These are phyloP conservation scores for Cytidiella melzeri DNA, from an alignment of 768 basidiomycete genomes.

Conservation along the genomic window DNA sequence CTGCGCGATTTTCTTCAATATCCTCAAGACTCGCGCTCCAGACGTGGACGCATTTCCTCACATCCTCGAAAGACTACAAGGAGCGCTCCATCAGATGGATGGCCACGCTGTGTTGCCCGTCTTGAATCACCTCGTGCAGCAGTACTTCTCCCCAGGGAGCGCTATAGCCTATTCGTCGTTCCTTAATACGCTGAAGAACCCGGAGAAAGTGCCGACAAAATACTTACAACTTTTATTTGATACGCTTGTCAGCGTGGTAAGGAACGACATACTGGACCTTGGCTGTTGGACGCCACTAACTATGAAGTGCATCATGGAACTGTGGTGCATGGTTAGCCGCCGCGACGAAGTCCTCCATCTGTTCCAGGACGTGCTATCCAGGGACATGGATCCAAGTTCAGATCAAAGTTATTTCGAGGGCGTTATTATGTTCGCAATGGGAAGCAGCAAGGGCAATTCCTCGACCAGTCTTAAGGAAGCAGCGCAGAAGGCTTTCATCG, in stretches of 20 bases:
- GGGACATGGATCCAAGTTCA: background rate
- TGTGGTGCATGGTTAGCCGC: background rate
- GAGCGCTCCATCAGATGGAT: background rate
- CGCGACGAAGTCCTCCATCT: background rate
- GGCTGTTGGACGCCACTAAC: background rate
- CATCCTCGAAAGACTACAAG: background rate
- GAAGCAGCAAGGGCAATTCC: background rate
- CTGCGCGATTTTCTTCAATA: background rate
- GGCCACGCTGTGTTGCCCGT: background rate
- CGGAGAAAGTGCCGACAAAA: background rate
- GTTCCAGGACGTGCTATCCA: background rate
- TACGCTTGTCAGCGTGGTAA: background rate
- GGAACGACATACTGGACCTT: background rate
- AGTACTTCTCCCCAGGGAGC: background rate
- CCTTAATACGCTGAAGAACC: background rate
- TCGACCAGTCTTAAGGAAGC: background rate
- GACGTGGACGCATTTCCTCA: background rate
- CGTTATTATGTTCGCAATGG: background rate
- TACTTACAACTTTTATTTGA: background rate
- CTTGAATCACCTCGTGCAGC: background rate
- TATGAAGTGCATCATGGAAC: background rate
- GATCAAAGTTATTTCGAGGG: background rate
- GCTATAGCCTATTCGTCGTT: background rate
- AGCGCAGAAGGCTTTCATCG: background rate
- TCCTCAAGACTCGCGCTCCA: background rate